Evolutionary conservation across 805 yeast species (phyloP).

Genomic region (Tetrapisispora nanseiensis): DNA sequence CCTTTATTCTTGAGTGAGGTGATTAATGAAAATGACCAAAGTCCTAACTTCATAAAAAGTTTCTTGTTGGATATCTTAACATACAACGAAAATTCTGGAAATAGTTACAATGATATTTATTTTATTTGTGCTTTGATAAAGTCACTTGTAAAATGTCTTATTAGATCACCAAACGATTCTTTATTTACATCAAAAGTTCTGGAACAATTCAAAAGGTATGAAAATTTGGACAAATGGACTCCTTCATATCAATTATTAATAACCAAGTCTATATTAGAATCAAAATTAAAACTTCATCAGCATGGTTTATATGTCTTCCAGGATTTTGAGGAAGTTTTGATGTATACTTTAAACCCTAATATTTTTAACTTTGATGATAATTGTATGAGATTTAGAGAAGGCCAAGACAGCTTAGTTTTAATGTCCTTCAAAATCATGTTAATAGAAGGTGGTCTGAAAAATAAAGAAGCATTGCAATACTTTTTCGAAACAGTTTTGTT

Average conservation of each 20-base stretch:
- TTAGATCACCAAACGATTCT: conserved; percentile 27
- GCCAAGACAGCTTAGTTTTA: conserved; percentile 42
- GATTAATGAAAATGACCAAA: conserved; percentile 50
- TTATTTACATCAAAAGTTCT: conserved; percentile 40
- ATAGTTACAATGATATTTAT: conserved; percentile 62
- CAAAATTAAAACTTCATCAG: conserved; percentile 49
- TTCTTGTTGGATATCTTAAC: conserved; percentile 63
- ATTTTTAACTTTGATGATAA: conserved; percentile 27
- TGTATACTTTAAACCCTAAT: conserved; percentile 35
- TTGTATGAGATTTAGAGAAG: conserved; percentile 18
- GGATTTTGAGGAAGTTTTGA: conserved; percentile 42
- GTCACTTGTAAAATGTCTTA: conserved; percentile 38
- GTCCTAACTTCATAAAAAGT: conserved; percentile 49
- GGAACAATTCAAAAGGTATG: conserved; percentile 62
- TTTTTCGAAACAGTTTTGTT: conserved; percentile 48
- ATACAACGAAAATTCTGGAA: conserved; percentile 78
- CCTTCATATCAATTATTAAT: conserved; percentile 50
- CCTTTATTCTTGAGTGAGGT: conserved; percentile 52
- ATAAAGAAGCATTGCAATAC: conserved; percentile 48
- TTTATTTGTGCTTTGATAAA: conserved; percentile 52
- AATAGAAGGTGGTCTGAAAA: conserved; percentile 67
- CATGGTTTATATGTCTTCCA: conserved; percentile 43
- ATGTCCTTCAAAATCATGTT: conserved; percentile 65
- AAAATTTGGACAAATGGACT: conserved; percentile 76
- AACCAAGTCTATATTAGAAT: conserved; percentile 45